These are phyloP conservation scores for Arthrobotrys pseudoclavata DNA, from an alignment of 2,329 filamentous ascomycete genomes.

Conservation along the genomic window DNA sequence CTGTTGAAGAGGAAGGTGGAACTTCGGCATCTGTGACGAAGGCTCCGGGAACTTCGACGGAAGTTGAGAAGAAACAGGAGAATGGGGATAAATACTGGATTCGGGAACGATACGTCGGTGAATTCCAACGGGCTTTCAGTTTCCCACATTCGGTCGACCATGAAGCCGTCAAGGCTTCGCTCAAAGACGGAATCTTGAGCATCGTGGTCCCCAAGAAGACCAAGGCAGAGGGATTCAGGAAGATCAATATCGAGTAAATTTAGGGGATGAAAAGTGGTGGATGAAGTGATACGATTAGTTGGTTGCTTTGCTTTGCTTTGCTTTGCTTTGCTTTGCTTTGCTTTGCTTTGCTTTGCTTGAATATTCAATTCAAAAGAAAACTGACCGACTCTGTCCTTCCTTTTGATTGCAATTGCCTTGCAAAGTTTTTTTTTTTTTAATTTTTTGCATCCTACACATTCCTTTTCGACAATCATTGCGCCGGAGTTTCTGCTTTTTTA, in stretches of 20 bases:
- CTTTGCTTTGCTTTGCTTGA: too few relatives aligned
- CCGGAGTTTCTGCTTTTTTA: slow-evolving; percentile 28
- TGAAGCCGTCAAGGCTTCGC: slow-evolving; percentile 57
- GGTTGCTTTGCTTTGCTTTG: too few relatives aligned
- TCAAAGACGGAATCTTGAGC: slow-evolving; percentile 60
- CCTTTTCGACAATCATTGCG: slow-evolving; percentile 19
- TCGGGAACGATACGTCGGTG: slow-evolving; percentile 60
- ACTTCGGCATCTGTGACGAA: slow-evolving; percentile 28
- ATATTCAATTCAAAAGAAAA: neutral
- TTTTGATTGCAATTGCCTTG: neutral
- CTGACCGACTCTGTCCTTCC: neutral
- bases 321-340: too few relatives aligned
- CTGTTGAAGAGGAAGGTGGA: slow-evolving; percentile 37
- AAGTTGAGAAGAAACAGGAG: slow-evolving; percentile 30
- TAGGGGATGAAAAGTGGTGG: neutral
- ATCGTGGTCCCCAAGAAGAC: slow-evolving; percentile 59
- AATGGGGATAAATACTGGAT: slow-evolving; percentile 58
- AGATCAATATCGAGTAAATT: slow-evolving; percentile 54
- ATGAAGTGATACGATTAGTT: too few relatives aligned
- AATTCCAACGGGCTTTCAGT: slow-evolving; percentile 60
- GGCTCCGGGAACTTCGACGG: neutral
- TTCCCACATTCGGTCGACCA: slow-evolving; percentile 59
- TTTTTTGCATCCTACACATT: slow-evolving; percentile 1
- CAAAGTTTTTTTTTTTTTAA: neutral
- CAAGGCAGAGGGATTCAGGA: slow-evolving; percentile 40